phyloP scores from a whole-genome alignment of 495 filamentous ascomycete genomes.

The Penicillium manginii region DNA sequence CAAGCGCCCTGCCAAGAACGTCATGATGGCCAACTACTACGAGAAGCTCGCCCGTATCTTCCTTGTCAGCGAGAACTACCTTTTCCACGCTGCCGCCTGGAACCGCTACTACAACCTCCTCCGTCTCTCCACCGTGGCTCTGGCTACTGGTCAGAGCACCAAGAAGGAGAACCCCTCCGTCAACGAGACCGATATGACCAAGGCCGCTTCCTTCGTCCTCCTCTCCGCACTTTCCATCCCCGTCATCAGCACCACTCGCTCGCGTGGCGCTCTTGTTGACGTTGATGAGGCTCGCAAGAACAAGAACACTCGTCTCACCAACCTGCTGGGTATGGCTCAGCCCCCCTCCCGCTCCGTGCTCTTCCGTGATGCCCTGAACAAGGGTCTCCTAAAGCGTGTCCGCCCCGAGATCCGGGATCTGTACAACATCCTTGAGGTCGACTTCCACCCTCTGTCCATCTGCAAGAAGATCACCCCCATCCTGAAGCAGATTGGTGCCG shows the following conservation, averaged over 20 bases:
- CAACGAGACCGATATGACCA: slow-evolving; percentile 83
- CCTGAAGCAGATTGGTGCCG: slow-evolving; percentile 87
- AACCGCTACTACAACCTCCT: slow-evolving; percentile 96
- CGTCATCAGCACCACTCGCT: slow-evolving; percentile 97
- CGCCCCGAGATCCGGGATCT: slow-evolving; percentile 92
- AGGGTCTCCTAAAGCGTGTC: slow-evolving; percentile 87
- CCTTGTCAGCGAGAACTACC: slow-evolving; percentile 97
- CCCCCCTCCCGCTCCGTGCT: slow-evolving; percentile 87
- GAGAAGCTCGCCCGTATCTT: slow-evolving; percentile 98
- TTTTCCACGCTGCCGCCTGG: slow-evolving; percentile 98
- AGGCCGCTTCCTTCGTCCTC: slow-evolving; percentile 93
- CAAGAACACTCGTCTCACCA: slow-evolving; percentile 96
- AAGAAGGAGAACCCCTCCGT: slow-evolving; percentile 96
- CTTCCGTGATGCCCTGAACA: slow-evolving; percentile 94
- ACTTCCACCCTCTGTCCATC: slow-evolving; percentile 98
- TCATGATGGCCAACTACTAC: slow-evolving; percentile 99
- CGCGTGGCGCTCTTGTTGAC: slow-evolving; percentile 91
- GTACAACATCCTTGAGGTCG: slow-evolving; percentile 97
- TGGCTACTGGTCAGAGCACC: slow-evolving; percentile 78
- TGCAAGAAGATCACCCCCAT: slow-evolving; percentile 99
- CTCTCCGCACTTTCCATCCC: slow-evolving; percentile 94
- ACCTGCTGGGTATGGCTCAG: slow-evolving; percentile 88
- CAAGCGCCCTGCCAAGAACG: slow-evolving; percentile 98
- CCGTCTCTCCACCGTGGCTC: slow-evolving; percentile 81
- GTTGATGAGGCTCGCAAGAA: slow-evolving; percentile 97